Evolutionary conservation across 768 basidiomycete genomes (phyloP).

Genomic region (Trametes punicea): DNA sequence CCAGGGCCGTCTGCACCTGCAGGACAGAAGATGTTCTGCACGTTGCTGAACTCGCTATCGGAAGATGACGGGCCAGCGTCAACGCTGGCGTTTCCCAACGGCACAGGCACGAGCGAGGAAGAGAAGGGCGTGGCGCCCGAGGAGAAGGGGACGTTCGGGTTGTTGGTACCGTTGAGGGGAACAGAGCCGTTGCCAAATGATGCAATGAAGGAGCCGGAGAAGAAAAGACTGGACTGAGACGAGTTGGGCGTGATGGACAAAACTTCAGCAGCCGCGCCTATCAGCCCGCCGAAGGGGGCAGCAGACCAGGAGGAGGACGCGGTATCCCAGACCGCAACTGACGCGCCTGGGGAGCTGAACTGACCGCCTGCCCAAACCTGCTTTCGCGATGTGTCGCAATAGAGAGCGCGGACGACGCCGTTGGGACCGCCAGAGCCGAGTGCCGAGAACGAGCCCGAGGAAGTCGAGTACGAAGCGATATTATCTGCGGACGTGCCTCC

Average conservation of each 20-base stretch:
- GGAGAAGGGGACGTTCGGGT: slow-evolving; percentile 84
- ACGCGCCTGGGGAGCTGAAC: slow-evolving; percentile 64
- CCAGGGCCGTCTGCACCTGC: slow-evolving; percentile 75
- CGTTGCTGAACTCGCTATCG: slow-evolving; percentile 56
- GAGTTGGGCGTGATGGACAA: slow-evolving; percentile 72
- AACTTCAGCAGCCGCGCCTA: slow-evolving; percentile 67
- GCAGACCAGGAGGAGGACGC: slow-evolving; percentile 66
- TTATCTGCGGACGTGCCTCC: slow-evolving; percentile 58
- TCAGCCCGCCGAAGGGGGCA: slow-evolving; percentile 79
- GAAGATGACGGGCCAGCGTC: slow-evolving; percentile 63
- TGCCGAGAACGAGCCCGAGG: slow-evolving; percentile 53
- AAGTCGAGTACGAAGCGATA: slow-evolving; percentile 70
- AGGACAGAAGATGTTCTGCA: slow-evolving; percentile 80
- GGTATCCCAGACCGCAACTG: slow-evolving; percentile 70
- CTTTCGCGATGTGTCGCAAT: slow-evolving; percentile 64
- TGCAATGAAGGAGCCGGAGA: slow-evolving; percentile 85
- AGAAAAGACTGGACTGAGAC: slow-evolving; percentile 72
- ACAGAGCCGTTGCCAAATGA: slow-evolving; percentile 56
- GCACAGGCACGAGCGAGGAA: slow-evolving; percentile 82
- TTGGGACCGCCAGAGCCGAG: slow-evolving; percentile 71
- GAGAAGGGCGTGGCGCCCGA: slow-evolving; percentile 81
- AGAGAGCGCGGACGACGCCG: slow-evolving; percentile 68
- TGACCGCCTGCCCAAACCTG: slow-evolving; percentile 79
- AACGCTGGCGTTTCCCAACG: slow-evolving; percentile 54
- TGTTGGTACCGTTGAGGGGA: slow-evolving; percentile 62